phyloP scores from a whole-genome alignment of 202 grass and related monocot genomes.

The Dendrocalamus latiflorus region DNA sequence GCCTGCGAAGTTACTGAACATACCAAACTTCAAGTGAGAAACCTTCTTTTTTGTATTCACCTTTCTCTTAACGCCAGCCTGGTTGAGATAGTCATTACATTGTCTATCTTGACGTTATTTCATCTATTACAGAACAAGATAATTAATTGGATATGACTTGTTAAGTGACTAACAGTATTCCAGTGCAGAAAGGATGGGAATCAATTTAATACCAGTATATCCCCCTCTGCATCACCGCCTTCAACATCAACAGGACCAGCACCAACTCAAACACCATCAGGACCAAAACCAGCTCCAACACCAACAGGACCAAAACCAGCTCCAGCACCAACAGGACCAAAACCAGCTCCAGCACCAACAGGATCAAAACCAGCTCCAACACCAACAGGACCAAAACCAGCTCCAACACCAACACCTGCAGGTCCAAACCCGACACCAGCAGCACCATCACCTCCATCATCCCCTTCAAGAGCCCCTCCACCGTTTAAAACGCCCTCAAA shows the following conservation, averaged over 20 bases:
- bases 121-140: constrained; percentile 3
- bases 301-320: constrained; percentile 36
- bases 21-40: constrained; percentile 88
- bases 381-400: constrained; percentile 28
- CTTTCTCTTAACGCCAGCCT: background rate
- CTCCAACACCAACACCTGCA: constrained; percentile 27
- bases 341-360: constrained; percentile 25
- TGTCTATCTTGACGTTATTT: constrained; percentile 14
- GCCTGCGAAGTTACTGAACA: constrained; percentile 61
- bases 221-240: constrained; percentile 65
- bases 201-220: constrained; percentile 76
- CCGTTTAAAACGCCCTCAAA: constrained; percentile 8
- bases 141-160: constrained; percentile 26
- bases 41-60: constrained; percentile 25
- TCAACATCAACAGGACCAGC: constrained; percentile 30
- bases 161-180: constrained; percentile 32
- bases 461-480: constrained; percentile 43
- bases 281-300: constrained; percentile 29
- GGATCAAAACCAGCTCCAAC: constrained; percentile 31
- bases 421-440: constrained; percentile 25
- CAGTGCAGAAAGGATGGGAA: constrained; percentile 87
- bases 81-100: background rate
- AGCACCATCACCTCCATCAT: constrained; percentile 22
- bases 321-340: constrained; percentile 38
- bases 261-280: constrained; percentile 41